These are phyloP conservation scores for Prunus dulcis DNA, from an alignment of 306 rosid genomes.

Conservation along the genomic window DNA sequence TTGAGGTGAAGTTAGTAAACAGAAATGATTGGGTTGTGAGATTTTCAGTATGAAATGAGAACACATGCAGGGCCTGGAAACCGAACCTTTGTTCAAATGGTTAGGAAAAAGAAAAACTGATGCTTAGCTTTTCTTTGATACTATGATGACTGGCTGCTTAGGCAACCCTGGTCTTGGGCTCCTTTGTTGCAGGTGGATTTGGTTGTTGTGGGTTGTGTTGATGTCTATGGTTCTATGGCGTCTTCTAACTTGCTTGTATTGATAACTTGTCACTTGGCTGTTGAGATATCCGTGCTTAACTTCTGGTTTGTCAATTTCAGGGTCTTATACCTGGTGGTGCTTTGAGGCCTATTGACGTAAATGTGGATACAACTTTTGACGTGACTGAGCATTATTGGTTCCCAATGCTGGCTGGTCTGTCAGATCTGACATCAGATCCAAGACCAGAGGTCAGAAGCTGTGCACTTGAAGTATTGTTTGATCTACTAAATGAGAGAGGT, in stretches of 20 bases:
- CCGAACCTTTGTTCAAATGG: not conserved
- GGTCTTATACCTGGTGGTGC: constrained; percentile 98
- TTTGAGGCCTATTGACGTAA: constrained; percentile 75
- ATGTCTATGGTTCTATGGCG: not conserved
- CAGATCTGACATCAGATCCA: constrained; percentile 94
- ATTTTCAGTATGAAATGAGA: not conserved
- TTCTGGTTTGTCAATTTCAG: constrained; percentile 40
- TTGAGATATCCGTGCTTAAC: not conserved
- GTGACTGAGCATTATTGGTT: constrained; percentile 98
- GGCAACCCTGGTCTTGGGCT: not conserved
- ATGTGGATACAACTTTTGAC: constrained; percentile 54
- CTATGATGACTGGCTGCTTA: not conserved
- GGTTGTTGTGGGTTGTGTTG: not conserved
- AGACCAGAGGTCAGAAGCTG: constrained; percentile 98
- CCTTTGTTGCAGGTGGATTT: not conserved
- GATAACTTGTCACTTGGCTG: constrained; percentile 1
- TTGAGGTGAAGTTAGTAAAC: not conserved
- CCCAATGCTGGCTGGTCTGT: constrained; percentile 99
- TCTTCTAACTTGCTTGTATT: not conserved
- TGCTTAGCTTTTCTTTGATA: constrained; percentile 5
- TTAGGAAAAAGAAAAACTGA: not conserved
- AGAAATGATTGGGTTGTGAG: not conserved
- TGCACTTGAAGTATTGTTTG: constrained; percentile 96
- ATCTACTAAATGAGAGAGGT: constrained; percentile 97
- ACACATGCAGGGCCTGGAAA: not conserved